A percentile compares a stretch with the other conserved stretches of the same genome.
These are phyloP conservation scores for Boletus speciosus DNA, from an alignment of 768 basidiomycete species.

Conservation along the genomic window DNA sequence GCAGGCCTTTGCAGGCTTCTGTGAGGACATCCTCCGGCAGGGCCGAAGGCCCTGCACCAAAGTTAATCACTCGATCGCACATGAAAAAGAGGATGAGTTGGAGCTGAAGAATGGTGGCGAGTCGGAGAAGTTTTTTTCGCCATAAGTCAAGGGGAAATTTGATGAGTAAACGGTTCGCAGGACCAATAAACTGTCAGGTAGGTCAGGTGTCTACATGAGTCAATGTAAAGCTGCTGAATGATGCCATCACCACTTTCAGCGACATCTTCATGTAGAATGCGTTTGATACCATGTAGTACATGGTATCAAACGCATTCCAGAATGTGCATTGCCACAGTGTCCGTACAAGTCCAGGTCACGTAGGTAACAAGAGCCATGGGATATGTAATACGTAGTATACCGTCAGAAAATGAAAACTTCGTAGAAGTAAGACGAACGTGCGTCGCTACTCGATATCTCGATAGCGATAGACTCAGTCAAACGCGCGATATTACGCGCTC, in stretches of 20 bases:
- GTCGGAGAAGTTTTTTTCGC: background rate
- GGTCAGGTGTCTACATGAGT: background rate
- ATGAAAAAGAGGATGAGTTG: constrained; percentile 10
- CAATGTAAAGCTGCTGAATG: background rate
- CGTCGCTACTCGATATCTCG: too few species aligned
- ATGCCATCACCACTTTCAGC: background rate
- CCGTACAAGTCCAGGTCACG: background rate
- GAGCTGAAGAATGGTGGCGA: background rate
- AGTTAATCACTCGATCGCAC: constrained; percentile 67
- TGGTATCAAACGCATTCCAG: background rate
- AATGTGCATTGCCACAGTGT: background rate
- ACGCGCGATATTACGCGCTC: too few species aligned
- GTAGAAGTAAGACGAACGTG: too few species aligned
- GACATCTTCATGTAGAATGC: background rate
- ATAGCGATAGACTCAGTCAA: too few species aligned
- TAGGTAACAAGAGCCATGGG: background rate
- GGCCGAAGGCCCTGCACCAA: constrained; percentile 92
- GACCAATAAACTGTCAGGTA: background rate
- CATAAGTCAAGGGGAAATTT: background rate
- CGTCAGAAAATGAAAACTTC: background rate
- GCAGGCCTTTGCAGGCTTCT: constrained; percentile 77
- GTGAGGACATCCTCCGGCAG: constrained; percentile 83
- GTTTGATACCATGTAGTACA: too few species aligned
- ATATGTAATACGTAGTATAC: background rate
- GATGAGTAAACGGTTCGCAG: background rate